Percentiles rank a stretch among this genome's conserved stretches.
phyloP scores from a whole-genome alignment of 768 basidiomycete genomes.

The Symmetrospora coprosmae region DNA sequence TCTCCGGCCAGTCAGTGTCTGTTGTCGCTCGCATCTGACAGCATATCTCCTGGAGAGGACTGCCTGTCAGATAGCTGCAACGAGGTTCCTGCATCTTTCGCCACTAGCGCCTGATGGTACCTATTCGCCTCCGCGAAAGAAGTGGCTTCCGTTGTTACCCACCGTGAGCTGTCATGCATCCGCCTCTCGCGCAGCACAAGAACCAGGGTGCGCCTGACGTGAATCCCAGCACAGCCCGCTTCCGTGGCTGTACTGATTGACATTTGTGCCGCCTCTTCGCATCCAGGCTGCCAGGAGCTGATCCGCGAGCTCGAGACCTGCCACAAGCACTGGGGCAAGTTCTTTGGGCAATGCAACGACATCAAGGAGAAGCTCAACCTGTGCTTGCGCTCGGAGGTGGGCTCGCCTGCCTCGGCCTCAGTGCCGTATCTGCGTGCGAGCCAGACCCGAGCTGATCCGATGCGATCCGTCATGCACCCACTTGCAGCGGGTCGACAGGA shows the following conservation, averaged over 20 bases:
- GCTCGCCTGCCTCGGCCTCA: background rate
- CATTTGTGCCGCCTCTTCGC: too few relatives aligned
- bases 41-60: too few relatives aligned
- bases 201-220: background rate
- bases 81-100: too few relatives aligned
- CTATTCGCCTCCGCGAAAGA: too few relatives aligned
- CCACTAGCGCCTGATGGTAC: too few relatives aligned
- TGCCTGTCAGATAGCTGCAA: too few relatives aligned
- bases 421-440: background rate
- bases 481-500: slow-evolving; percentile 3
- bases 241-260: too few relatives aligned
- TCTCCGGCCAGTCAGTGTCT: too few relatives aligned
- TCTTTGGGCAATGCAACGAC: slow-evolving; percentile 25
- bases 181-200: slow-evolving; percentile 20
- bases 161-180: slow-evolving; percentile 8
- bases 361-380: slow-evolving; percentile 15
- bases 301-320: slow-evolving; percentile 25
- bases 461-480: background rate
- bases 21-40: too few relatives aligned
- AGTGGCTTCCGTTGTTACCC: background rate
- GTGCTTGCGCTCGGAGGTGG: slow-evolving; percentile 20
- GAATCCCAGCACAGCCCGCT: background rate
- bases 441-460: background rate
- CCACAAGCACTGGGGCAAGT: slow-evolving; percentile 10
- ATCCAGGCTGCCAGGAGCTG: slow-evolving; percentile 15